Conservation (phyloP, 2,329 filamentous ascomycete genomes). For the Neoarthrinium moseri region DNA sequence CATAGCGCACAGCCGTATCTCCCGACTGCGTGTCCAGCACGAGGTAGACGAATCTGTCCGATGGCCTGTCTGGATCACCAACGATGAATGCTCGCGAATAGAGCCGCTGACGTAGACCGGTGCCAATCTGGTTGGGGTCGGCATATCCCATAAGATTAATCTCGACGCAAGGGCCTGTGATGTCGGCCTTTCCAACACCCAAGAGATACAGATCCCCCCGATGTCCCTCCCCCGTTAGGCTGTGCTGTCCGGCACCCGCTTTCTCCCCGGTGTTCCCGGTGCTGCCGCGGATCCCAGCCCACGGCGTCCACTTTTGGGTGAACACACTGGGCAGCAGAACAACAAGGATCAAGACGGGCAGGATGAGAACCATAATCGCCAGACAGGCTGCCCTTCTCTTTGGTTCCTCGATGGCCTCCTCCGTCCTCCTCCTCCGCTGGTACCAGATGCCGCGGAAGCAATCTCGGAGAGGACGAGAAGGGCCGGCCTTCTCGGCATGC, state of each 20-base stretch:
- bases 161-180: constrained; percentile 76
- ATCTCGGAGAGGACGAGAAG: constrained; percentile 1
- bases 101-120: constrained; percentile 81
- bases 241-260: background rate
- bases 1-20: constrained; percentile 83
- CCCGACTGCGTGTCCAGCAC: constrained; percentile 85
- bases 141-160: constrained; percentile 93
- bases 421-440: background rate
- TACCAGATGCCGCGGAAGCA: background rate
- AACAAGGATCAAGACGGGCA: constrained; percentile 5
- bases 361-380: constrained; percentile 1
- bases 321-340: background rate
- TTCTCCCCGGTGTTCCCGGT: background rate
- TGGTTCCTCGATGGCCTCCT: background rate
- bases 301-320: constrained; percentile 1
- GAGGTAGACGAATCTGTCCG: constrained; percentile 80
- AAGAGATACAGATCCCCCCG: constrained; percentile 45
- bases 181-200: constrained; percentile 57
- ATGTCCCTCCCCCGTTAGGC: background rate
- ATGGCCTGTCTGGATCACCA: constrained; percentile 62
- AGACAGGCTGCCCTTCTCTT: background rate
- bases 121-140: constrained; percentile 76
- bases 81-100: constrained; percentile 90
- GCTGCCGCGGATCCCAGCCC: background rate
- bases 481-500: constrained; percentile 10